phyloP scores from a whole-genome alignment of 345 rosid species.

The Salix exigua region DNA sequence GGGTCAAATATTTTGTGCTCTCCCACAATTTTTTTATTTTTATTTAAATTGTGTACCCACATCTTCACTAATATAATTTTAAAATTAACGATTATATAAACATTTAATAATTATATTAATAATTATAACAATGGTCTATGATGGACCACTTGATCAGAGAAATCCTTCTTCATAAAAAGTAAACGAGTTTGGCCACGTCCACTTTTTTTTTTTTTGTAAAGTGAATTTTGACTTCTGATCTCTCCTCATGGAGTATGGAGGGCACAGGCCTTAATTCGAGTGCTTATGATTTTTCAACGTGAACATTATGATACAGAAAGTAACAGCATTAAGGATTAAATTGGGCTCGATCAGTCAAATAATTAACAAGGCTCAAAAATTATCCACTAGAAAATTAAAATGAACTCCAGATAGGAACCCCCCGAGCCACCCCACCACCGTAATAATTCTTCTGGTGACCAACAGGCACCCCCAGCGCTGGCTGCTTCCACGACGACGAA shows the following conservation, averaged over 20 bases:
- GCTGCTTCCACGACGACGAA: not conserved
- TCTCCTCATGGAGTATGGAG: too few relatives aligned
- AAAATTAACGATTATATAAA: too few relatives aligned
- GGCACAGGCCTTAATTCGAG: not conserved
- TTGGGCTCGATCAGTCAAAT: not conserved
- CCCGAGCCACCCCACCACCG: not conserved
- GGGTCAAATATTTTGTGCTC: not conserved
- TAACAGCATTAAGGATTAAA: not conserved
- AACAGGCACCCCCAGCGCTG: conserved; percentile 7
- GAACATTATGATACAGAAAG: not conserved
- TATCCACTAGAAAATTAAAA: not conserved
- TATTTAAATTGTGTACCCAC: too few relatives aligned
- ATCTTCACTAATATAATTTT: too few relatives aligned
- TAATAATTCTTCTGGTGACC: not conserved
- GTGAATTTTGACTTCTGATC: too few relatives aligned
- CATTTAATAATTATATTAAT: too few relatives aligned
- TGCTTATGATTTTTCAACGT: too few relatives aligned
- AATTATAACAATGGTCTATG: not conserved
- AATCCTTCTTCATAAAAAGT: not conserved
- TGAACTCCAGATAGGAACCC: conserved; percentile 5
- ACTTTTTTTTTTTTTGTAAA: too few relatives aligned
- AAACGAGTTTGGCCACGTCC: not conserved
- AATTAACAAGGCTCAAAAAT: not conserved
- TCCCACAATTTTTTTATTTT: not conserved
- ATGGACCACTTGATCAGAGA: not conserved